These are phyloP conservation scores for Skeletonema menzelii DNA, from an alignment of 108 stramenopile species.

Conservation along the genomic window DNA sequence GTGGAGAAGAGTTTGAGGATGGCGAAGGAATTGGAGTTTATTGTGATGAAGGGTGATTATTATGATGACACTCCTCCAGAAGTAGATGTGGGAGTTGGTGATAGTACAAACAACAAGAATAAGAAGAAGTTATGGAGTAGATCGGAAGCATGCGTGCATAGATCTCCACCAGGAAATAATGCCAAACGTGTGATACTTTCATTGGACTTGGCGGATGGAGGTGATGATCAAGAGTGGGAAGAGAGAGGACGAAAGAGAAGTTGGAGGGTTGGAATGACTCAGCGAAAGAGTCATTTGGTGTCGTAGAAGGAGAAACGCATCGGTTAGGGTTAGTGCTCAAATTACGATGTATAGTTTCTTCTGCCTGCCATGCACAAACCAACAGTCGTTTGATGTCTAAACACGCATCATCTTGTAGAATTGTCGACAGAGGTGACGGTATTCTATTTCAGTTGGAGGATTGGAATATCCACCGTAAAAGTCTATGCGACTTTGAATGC, in stretches of 20 bases:
- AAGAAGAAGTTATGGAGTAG: slow-evolving; percentile 40
- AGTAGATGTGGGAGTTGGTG: slow-evolving; percentile 1
- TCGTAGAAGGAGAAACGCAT: slow-evolving; percentile 1
- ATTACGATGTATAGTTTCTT: no score
- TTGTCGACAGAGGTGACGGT: not conserved
- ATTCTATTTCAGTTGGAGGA: not conserved
- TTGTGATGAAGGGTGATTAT: slow-evolving; percentile 71
- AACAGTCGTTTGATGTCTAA: no score
- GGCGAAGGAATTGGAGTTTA: slow-evolving; percentile 60
- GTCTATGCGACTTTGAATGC: not conserved
- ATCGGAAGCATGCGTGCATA: slow-evolving; percentile 61
- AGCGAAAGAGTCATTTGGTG: slow-evolving; percentile 40
- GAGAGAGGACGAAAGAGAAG: slow-evolving; percentile 9
- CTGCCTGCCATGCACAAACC: no score
- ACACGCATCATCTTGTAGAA: no score
- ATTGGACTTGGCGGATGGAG: slow-evolving; percentile 61
- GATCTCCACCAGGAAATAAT: slow-evolving; percentile 50
- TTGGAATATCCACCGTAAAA: not conserved
- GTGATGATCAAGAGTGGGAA: slow-evolving; percentile 67
- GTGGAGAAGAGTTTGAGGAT: slow-evolving; percentile 11
- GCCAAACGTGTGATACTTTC: slow-evolving; percentile 57
- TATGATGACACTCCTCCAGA: slow-evolving; percentile 40
- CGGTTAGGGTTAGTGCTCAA: no score
- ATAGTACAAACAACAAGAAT: not conserved
- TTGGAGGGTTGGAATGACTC: slow-evolving; percentile 46